Evolutionary conservation across 768 basidiomycete genomes (phyloP), one percentile per base, ranked within the genome.

Genomic region (Trametes cubensis): DNA sequence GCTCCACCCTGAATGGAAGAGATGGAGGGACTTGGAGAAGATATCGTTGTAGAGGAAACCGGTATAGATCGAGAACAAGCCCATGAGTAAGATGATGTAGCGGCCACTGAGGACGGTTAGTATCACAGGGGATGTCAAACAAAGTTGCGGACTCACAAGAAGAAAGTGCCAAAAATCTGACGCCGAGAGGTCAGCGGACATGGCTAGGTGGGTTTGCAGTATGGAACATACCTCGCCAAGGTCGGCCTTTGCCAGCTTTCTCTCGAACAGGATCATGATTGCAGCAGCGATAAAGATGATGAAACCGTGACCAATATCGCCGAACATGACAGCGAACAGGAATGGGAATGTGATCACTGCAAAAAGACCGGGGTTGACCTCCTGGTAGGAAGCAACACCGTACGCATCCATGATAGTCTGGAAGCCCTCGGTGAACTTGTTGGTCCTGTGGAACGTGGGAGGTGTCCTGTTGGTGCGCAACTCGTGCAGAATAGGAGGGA

Each of bases 301-400:
- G 62, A 85, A 79, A 30, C 94, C 97, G 76, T 99, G 97, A 3
- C 97, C 97, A 71, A 98, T 92, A 76, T 99, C 97, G 70, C 97
- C 97, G 72, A 99, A 99, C 97, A 99, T 99, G 78, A 99, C 93
- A 5, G 94, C 96, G 70, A 98, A 99, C 67, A 99, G 77, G 86
- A 99, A 98, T 0, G 97, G 97, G 86, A 97, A 97, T 1, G 95
- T 97, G 67, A 90, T 79, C 67, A 92, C 79, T 0, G 93, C 94
- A 75, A 96, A 96, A 28, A 98, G 77, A 56, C 95, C 97, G 20
- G 97, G 96, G 73, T 98, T 98, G 73, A 95, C 87, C 75, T 99
- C 97, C 73, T 98, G 92, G 73, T 99, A 98, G 1, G 85, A 87
- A 15, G 94, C 92, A 54, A 93, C 87, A 70, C 96, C 97, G 71